phyloP scores from a whole-genome alignment of 129 eudicot species.

The Mikania micrantha region DNA sequence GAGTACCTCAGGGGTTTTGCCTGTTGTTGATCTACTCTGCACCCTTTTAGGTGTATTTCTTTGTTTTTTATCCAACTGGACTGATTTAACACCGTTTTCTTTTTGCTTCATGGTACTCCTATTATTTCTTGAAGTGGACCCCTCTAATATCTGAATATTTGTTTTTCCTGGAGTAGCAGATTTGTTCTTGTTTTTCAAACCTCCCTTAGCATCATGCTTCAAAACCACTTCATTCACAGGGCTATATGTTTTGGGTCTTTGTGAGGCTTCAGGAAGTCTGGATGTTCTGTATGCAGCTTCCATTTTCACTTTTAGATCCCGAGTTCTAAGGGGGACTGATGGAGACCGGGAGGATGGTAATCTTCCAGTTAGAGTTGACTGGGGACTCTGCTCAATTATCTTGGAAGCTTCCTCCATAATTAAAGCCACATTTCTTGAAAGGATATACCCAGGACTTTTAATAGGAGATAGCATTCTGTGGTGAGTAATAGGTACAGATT shows the following conservation, averaged over 20 bases:
- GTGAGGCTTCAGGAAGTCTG: slow-evolving; percentile 31
- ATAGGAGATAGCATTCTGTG: slow-evolving; percentile 83
- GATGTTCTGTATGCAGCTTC: slow-evolving; percentile 61
- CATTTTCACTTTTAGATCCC: slow-evolving; percentile 66
- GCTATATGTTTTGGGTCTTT: slow-evolving; percentile 29
- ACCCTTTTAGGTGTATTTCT: slow-evolving; percentile 35
- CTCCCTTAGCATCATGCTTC: slow-evolving; percentile 19
- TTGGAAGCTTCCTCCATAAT: slow-evolving; percentile 84
- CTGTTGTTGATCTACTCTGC: slow-evolving; percentile 36
- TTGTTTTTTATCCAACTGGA: slow-evolving; percentile 30
- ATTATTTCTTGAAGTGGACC: slow-evolving; percentile 31
- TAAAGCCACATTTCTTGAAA: slow-evolving; percentile 65
- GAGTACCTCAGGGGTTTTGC: slow-evolving; percentile 48
- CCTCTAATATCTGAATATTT: slow-evolving; percentile 50
- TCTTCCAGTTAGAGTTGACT: slow-evolving; percentile 35
- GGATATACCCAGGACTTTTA: slow-evolving; percentile 84
- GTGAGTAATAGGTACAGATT: slow-evolving; percentile 66
- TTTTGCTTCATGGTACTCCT: slow-evolving; percentile 40
- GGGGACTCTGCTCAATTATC: slow-evolving; percentile 73
- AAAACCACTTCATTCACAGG: slow-evolving; percentile 34
- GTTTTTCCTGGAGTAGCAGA: slow-evolving; percentile 38
- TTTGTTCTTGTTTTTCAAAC: slow-evolving; percentile 36
- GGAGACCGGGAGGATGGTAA: slow-evolving; percentile 45
- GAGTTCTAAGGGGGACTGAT: slow-evolving; percentile 54
- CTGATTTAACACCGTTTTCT: slow-evolving; percentile 35